Evolutionary conservation across 192 early-diverging fungal species (phyloP), one percentile per base, ranked within the genome.

Genomic region (Linnemannia hyalina): DNA sequence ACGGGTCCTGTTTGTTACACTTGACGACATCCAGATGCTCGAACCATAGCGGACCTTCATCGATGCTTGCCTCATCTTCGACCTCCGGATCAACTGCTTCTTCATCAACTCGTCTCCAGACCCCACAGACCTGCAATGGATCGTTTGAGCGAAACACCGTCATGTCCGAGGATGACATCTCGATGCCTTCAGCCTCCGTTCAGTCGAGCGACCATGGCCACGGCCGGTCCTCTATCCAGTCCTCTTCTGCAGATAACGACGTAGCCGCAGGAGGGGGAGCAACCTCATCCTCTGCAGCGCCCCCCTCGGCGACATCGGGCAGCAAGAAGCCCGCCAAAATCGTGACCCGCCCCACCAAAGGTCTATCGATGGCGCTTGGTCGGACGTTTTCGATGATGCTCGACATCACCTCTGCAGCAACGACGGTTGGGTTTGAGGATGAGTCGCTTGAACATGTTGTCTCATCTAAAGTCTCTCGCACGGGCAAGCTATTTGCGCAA

Each of bases 401-500:
- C 60, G 60, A 65, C 11, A 65, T 65, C 26, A 32, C 60, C 29
- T 65, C 60, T 65, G 60, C 60, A 13, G 60, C 60, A 32, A 65
- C 60, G 60, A 65, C 60, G 6, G 42, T 46, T 46, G 26, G 71
- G 71, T 46, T 46, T 29, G 71, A 49, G 11, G 26, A 46, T 22
- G 69, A 4, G 26, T 29, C 71, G 42, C 42, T 23, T 15, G 26
- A 77, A 35, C 75, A 70, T 15, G 78, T 85, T 4, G 44, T 85
- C 29, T 47, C 78, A 1, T 80, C 83, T 36, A 85, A 73, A 29
- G 74, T 85, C 2, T 85, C 77, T 13, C 72, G 83, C 22, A 80
- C 74, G 4, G 83, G 83, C 52, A 75, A 75, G 29, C 47, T 85
- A 16, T 85, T 85, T 77, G 83, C 83, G 5, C 70, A 71, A 79